Evolutionary conservation across 345 rosid species (phyloP).

Genomic region (Carallia pectinifolia): DNA sequence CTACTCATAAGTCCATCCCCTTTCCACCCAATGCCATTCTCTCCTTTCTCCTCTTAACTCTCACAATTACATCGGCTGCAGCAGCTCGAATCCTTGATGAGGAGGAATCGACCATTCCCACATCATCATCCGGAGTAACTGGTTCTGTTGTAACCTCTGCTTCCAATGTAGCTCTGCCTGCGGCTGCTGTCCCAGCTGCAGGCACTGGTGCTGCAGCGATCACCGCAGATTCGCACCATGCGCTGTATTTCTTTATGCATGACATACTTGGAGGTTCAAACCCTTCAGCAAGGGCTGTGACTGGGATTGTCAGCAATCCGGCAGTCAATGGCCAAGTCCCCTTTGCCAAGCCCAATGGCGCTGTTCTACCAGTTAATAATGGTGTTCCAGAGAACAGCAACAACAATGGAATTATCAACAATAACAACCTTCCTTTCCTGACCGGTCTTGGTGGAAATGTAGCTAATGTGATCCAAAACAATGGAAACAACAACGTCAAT

Average conservation of each 20-base stretch:
- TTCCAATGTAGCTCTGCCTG: constrained; percentile 3
- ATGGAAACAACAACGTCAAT: constrained; percentile 39
- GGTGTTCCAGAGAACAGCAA: constrained; percentile 62
- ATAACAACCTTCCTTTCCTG: constrained; percentile 81
- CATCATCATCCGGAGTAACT: background rate
- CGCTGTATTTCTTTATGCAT: constrained; percentile 61
- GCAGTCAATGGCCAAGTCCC: constrained; percentile 73
- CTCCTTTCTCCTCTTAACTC: background rate
- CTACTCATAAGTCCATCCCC: background rate
- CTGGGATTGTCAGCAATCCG: constrained; percentile 65
- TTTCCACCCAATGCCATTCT: background rate
- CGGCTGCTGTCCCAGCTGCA: background rate
- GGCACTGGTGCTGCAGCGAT: background rate
- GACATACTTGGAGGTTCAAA: constrained; percentile 42
- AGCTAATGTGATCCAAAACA: constrained; percentile 45
- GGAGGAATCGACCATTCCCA: background rate
- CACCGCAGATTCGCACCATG: background rate
- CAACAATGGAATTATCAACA: constrained; percentile 64
- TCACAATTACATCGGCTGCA: background rate
- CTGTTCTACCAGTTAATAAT: constrained; percentile 61
- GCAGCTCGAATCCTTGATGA: background rate
- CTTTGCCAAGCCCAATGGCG: constrained; percentile 81
- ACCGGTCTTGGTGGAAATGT: constrained; percentile 72
- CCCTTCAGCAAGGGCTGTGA: constrained; percentile 44
- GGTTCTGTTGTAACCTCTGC: background rate